Evolutionary conservation across 805 yeast species (phyloP), one percentile per base, ranked within the genome.

Genomic region (Zygoascus flipseniorum): DNA sequence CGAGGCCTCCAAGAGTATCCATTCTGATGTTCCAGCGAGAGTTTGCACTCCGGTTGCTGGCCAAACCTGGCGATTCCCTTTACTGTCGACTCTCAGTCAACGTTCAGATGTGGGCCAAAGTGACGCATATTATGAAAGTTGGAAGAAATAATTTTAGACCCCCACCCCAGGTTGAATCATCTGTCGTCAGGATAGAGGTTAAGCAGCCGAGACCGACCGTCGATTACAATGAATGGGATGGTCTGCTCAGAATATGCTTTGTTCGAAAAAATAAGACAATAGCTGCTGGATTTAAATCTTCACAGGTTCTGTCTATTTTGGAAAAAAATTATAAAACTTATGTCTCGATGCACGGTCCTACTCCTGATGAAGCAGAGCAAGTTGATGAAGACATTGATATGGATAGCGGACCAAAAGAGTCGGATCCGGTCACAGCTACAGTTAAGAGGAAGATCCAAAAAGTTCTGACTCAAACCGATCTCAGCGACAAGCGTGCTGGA

Each of bases 91-190:
- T 93, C 52, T 85, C 96, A 32, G 98, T 96, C 31, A 93, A 93
- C 65, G 98, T 93, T 1, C 99, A 93, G 66, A 92, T 93, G 98
- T 93, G 98, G 97, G 97, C 97, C n/a, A 88, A 88, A 59, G 97
- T 93, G 14, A 89, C 95, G 8, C 99, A 93, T 68, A 87, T 93
- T 52, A 93, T 93, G 99, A 93, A 93, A 70, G 99, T 93, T 31
- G 98, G 98, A 23, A 86, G 83, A 66, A 93, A 93, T 67, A 93
- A 93, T 66, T 93, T 93, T 75, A 78, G 97, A 62, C 99, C 99
- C 23, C 99, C 99, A 10, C 99, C 99, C 54, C 90, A 93, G 69
- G 99, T 93, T 54, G 99, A 93, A 69, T 89, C 97, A 0, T 85
- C 95, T 37, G 99, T 93, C 48, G 98, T 93, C 18, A 79, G 96